A percentile compares a stretch with the other conserved stretches of the same genome.
These are phyloP conservation scores for Pestalotiopsis fici DNA, from an alignment of 2,329 filamentous ascomycete genomes.

Conservation along the genomic window DNA sequence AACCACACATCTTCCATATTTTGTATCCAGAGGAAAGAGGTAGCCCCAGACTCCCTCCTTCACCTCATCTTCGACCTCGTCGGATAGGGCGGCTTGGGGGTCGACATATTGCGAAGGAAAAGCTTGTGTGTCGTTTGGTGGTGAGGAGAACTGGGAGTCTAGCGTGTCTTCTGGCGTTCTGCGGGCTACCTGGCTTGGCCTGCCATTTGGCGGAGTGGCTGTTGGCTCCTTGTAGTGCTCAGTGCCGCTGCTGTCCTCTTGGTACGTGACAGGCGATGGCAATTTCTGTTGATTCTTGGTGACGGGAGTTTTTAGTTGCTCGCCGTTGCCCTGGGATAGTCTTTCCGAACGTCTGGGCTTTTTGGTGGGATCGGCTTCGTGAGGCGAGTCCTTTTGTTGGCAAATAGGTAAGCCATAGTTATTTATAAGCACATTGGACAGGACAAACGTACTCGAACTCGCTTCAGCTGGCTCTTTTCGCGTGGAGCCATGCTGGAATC, in stretches of 20 bases:
- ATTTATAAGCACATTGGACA: not conserved
- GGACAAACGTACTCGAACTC: constrained; percentile 64
- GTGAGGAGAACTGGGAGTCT: constrained; percentile 52
- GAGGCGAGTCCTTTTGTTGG: constrained; percentile 62
- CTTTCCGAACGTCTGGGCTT: constrained; percentile 81
- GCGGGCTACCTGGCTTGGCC: constrained; percentile 55
- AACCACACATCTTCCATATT: constrained; percentile 68
- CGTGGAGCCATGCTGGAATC: constrained; percentile 53
- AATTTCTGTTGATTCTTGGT: constrained; percentile 65
- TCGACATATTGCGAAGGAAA: constrained; percentile 77
- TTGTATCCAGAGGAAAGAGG: constrained; percentile 76
- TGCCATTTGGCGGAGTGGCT: constrained; percentile 66
- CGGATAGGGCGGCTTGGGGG: constrained; percentile 69
- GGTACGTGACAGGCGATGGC: constrained; percentile 78
- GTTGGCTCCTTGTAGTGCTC: constrained; percentile 71
- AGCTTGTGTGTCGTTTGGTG: constrained; percentile 63
- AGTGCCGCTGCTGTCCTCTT: constrained; percentile 55
- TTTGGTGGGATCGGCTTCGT: constrained; percentile 67
- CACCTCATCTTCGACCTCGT: constrained; percentile 83
- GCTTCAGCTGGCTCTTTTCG: constrained; percentile 86
- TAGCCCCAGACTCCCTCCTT: constrained; percentile 95
- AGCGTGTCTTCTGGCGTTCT: constrained; percentile 48
- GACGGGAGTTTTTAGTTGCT: constrained; percentile 58
- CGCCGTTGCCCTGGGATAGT: constrained; percentile 52
- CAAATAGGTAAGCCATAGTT: constrained; percentile 6